Percentiles rank a stretch among this genome's conserved stretches.
phyloP scores from a whole-genome alignment of 2,329 filamentous ascomycete species.

The Cryphonectria japonica region DNA sequence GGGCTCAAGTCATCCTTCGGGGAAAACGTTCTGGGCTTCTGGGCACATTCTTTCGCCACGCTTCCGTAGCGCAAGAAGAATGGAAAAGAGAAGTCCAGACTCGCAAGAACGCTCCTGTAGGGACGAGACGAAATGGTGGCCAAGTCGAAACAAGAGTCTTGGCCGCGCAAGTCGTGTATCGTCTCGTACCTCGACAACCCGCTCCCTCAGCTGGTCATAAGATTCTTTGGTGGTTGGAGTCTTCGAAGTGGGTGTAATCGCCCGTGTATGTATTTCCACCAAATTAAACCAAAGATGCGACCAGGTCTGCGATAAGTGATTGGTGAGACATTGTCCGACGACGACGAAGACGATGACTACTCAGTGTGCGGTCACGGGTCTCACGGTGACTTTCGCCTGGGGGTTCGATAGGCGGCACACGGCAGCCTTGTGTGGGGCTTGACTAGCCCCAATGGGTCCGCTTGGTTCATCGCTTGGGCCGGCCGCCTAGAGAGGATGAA shows the following conservation, averaged over 20 bases:
- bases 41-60: background rate
- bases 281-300: background rate
- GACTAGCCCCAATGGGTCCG: background rate
- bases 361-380: background rate
- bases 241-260: background rate
- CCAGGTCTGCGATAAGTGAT: background rate
- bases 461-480: background rate
- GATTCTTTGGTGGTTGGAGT: background rate
- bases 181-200: constrained; percentile 27
- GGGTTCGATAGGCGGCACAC: background rate
- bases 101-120: constrained; percentile 11
- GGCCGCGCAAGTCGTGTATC: constrained; percentile 17
- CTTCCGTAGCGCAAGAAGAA: constrained; percentile 14
- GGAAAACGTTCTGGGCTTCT: background rate
- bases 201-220: too few relatives aligned
- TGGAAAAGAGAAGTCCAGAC: background rate
- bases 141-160: background rate
- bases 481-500: background rate
- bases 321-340: background rate
- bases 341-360: background rate
- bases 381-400: background rate
- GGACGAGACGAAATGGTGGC: background rate
- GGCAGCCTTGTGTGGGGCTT: constrained; percentile 2
- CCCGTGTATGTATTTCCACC: background rate
- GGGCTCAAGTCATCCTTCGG: background rate